A percentile compares a stretch with the other conserved stretches of the same genome.
phyloP scores from a whole-genome alignment of 495 filamentous ascomycete species.

The Gamarada debralockiae region DNA sequence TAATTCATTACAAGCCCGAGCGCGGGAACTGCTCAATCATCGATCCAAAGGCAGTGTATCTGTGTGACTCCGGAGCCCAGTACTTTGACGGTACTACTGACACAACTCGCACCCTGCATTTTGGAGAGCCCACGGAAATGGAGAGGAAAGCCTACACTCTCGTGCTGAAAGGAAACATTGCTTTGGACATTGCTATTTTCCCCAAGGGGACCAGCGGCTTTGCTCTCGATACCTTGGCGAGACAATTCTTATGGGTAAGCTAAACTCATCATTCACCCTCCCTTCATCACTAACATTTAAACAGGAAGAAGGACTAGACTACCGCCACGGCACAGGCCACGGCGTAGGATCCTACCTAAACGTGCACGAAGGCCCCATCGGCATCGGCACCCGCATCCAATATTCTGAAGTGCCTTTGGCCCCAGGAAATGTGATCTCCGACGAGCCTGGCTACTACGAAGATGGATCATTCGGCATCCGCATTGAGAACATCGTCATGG shows the following conservation, averaged over 20 bases:
- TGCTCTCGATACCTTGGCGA: slow-evolving; percentile 82
- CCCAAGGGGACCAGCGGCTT: slow-evolving; percentile 94
- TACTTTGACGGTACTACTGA: slow-evolving; percentile 96
- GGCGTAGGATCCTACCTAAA: slow-evolving; percentile 91
- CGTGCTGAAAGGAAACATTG: slow-evolving; percentile 94
- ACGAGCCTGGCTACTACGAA: slow-evolving; percentile 98
- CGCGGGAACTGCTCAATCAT: slow-evolving; percentile 76
- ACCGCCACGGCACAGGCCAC: slow-evolving; percentile 95
- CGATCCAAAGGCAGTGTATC: slow-evolving; percentile 83
- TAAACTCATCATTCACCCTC: background rate
- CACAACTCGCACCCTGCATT: slow-evolving; percentile 91
- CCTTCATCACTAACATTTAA: slow-evolving; percentile 9
- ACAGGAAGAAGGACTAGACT: slow-evolving; percentile 80
- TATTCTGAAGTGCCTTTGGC: slow-evolving; percentile 89
- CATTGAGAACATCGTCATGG: slow-evolving; percentile 93
- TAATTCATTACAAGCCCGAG: slow-evolving; percentile 97
- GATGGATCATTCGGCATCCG: slow-evolving; percentile 97
- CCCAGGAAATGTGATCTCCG: slow-evolving; percentile 89
- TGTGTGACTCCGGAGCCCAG: slow-evolving; percentile 96
- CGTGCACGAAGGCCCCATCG: slow-evolving; percentile 97
- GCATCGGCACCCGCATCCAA: slow-evolving; percentile 86
- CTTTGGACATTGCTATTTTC: slow-evolving; percentile 81
- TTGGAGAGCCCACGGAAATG: slow-evolving; percentile 77
- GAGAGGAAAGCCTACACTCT: slow-evolving; percentile 93
- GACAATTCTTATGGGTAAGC: slow-evolving; percentile 84